phyloP scores from a whole-genome alignment of 371 early-diverging fungal genomes.

The Mucor plumbeus region DNA sequence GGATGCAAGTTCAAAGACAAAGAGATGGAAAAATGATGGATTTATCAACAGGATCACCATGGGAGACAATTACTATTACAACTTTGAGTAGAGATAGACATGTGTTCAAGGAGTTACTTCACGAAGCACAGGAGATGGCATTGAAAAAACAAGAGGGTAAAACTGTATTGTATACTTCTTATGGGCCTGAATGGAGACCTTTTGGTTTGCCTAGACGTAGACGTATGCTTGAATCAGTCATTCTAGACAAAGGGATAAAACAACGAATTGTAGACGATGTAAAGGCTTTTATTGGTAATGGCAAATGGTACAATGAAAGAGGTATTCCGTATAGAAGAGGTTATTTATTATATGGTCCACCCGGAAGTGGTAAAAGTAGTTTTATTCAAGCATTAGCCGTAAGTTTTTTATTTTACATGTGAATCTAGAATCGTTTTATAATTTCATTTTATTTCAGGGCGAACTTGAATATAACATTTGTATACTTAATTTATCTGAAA shows the following conservation, averaged over 20 bases:
- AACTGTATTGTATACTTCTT: slow-evolving; percentile 93
- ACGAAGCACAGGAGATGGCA: slow-evolving; percentile 86
- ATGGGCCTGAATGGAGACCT: slow-evolving; percentile 96
- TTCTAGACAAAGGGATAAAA: slow-evolving; percentile 80
- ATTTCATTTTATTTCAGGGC: slow-evolving; percentile 50
- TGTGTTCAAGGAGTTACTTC: slow-evolving; percentile 76
- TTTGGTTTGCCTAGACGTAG: slow-evolving; percentile 93
- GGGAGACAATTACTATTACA: slow-evolving; percentile 94
- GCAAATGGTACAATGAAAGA: slow-evolving; percentile 94
- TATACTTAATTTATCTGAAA: slow-evolving; percentile 93
- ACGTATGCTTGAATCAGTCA: slow-evolving; percentile 84
- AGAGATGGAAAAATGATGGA: slow-evolving; percentile 90
- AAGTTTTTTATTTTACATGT: slow-evolving; percentile 8
- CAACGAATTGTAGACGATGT: slow-evolving; percentile 86
- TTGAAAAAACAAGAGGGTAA: slow-evolving; percentile 90
- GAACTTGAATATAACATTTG: slow-evolving; percentile 97
- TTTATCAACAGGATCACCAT: slow-evolving; percentile 87
- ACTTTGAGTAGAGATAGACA: slow-evolving; percentile 82
- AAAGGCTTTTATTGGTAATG: slow-evolving; percentile 81
- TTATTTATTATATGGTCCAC: slow-evolving; percentile 97
- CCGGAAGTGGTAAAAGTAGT: slow-evolving; percentile 98
- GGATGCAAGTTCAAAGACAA: slow-evolving; percentile 90
- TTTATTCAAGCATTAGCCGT: slow-evolving; percentile 98
- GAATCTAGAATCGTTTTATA: not conserved
- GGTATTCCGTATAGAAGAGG: slow-evolving; percentile 98